Evolutionary conservation across 2,329 filamentous ascomycete genomes (phyloP), one percentile per base, ranked within the genome.

Genomic region (Sporothrix inflata): DNA sequence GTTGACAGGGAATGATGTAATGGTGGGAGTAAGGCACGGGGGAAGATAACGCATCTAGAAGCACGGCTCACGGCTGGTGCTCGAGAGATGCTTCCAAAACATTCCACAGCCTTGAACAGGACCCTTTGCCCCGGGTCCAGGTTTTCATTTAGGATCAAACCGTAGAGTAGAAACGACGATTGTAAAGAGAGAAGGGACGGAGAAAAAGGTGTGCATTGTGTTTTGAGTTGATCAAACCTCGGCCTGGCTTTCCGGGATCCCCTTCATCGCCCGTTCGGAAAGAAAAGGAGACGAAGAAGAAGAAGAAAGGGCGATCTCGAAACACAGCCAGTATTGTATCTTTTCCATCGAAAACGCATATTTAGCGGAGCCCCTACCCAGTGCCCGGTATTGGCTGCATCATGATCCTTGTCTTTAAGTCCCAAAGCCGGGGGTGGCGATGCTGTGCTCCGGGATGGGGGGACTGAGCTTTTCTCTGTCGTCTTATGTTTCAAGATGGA

Each of bases 401-500:
- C 65, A 51, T 51, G 27, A 53, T 40, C 65, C 45, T 68, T 68
- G 47, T 24, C 65, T 11, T 38, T 30, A 6, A 30, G 42, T 21
- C n/a, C 57, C n/a, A 66, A n/a, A 49, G 24, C 63, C 42, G 63
- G 63, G 57, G 38, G 38, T 63, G 38, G 60, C 60, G 12, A 63
- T 45, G 34, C 60, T 45, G 21, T 45, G 38, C n/a, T 61, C 12
- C 27, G 6, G 45, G 47, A 49, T 9, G 47, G 19, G 57, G 24
- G 38, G 38, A n/a, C n/a, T 34, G 42, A 19, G 63, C 40, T 47
- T 27, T 65, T 65, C n/a, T 68, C 65, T 40, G 47, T 68, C 47
- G 47, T 68, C 65, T 24, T 21, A 40, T 68, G 65, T 68, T 68
- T 68, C 65, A 68, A n/a, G 30, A 68, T 68, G n/a, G n/a, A 21